Conservation (phyloP, 2,329 filamentous ascomycete genomes). For the Keithomyces neogunnii region DNA sequence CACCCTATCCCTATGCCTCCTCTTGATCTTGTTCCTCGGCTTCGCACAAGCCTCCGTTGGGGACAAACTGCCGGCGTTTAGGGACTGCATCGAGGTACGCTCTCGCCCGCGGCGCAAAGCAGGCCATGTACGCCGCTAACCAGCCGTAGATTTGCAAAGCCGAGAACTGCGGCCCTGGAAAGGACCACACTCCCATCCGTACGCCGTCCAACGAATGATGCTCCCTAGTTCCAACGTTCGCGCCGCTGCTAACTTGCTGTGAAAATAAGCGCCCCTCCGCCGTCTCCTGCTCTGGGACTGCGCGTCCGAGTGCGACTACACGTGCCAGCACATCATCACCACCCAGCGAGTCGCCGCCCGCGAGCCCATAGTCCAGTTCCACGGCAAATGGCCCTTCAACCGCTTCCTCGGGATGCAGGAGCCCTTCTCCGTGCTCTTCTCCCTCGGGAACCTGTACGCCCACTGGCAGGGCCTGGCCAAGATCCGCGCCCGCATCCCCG, state of each 20-base stretch:
- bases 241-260: neutral
- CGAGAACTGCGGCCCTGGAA: slow-evolving; percentile 67
- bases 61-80: slow-evolving; percentile 80
- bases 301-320: slow-evolving; percentile 91
- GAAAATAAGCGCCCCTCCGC: slow-evolving; percentile 61
- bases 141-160: slow-evolving; percentile 61
- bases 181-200: slow-evolving; percentile 59
- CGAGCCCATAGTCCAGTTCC: slow-evolving; percentile 76
- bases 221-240: slow-evolving; percentile 4
- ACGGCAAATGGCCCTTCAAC: slow-evolving; percentile 97
- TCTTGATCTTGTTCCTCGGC: slow-evolving; percentile 30
- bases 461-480: slow-evolving; percentile 70
- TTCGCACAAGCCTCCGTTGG: slow-evolving; percentile 65
- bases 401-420: slow-evolving; percentile 91
- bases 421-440: slow-evolving; percentile 88
- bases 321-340: slow-evolving; percentile 91
- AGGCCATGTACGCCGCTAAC: slow-evolving; percentile 7
- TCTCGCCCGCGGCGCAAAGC: neutral
- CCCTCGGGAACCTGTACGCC: slow-evolving; percentile 79
- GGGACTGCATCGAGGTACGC: slow-evolving; percentile 70
- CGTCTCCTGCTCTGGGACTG: slow-evolving; percentile 89
- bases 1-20: slow-evolving; percentile 25
- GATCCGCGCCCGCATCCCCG: slow-evolving; percentile 62
- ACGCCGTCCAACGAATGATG: slow-evolving; percentile 25
- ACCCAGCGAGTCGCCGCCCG: slow-evolving; percentile 56